Evolutionary conservation across 2,329 filamentous ascomycete genomes (phyloP), one percentile per base, ranked within the genome.

Genomic region (Diaporthe citrichinensis): DNA sequence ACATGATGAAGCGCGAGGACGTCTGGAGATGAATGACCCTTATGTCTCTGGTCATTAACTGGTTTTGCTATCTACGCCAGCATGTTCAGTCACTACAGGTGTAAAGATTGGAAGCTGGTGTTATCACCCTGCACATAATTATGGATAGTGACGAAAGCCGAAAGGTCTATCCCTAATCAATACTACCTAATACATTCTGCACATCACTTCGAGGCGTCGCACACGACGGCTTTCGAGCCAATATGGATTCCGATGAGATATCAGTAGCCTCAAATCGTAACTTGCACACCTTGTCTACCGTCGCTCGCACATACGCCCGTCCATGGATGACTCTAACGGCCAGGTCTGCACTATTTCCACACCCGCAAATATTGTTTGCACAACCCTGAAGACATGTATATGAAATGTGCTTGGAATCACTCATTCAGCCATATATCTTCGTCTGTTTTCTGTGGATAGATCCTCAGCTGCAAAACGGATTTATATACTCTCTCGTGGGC

Each of bases 51-150:
- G 15, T 20, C 10, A 3, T 25, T 25, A 34, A 34, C 25, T 39
- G 23, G 15, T 39, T 36, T 4, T 39, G 20, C n/a, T 36, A 17
- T 17, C 4, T 12, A 51, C 51, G 9, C 23, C 31, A 53, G 20
- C 44, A 53, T 53, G 12, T 31, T 68, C 62, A 51, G 46, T 68
- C 62, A 15, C 46, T 68, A 68, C 62, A 68, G 28, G 15, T 68
- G 46, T 53, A 53, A 53, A 68, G 28, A 12, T n/a, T 25, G 31
- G 46, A 61, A 68, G 31, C 20, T 17, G 14, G 44, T 53, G 31
- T 25, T 53, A 4, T 28, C 31, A 25, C 62, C 46, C 12, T 68
- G 62, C 46, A 68, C 34, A 68, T 68, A 51, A 31, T 49, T 36
- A n/a, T 67, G 20, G 46, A 15, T 23, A 34, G 17, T 12, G 28